Percentiles rank a stretch among this genome's conserved stretches.
Evolutionary conservation across 176 grass and related monocot species (phyloP).

Genomic region (Zoysia japonica): DNA sequence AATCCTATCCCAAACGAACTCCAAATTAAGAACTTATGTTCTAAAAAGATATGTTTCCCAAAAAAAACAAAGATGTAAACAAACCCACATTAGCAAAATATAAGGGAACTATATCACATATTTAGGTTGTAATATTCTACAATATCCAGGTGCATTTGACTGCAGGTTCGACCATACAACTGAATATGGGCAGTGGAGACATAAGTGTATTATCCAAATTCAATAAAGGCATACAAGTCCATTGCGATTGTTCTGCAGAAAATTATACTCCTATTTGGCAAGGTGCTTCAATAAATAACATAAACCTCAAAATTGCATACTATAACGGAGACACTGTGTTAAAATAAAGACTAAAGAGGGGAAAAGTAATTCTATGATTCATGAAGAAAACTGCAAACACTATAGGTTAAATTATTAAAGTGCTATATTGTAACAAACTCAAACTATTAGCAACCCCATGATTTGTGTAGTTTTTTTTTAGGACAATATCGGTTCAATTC

Average conservation of each 20-base stretch:
- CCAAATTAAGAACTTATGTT: too few relatives aligned
- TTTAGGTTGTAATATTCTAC: too few relatives aligned
- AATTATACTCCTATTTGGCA: not conserved
- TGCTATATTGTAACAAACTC: not conserved
- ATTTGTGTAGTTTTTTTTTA: not conserved
- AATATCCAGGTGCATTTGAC: conserved; percentile 17
- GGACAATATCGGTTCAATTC: not conserved
- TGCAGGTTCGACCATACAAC: conserved; percentile 22
- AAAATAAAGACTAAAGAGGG: not conserved
- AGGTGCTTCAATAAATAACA: not conserved
- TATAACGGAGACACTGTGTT: not conserved
- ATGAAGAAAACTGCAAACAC: conserved; percentile 5
- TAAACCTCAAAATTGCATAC: not conserved
- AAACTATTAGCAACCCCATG: conserved; percentile 14
- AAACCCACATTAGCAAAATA: conserved; percentile 14
- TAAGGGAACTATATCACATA: not conserved
- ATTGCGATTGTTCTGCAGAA: not conserved
- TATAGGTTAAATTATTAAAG: conserved; percentile 23
- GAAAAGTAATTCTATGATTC: conserved; percentile 18
- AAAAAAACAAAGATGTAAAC: too few relatives aligned
- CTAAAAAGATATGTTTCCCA: too few relatives aligned
- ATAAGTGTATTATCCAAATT: not conserved
- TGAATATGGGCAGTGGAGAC: not conserved
- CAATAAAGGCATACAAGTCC: not conserved
- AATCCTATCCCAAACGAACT: too few relatives aligned